Conservation (phyloP, 768 basidiomycete species). For the Pulveroboletus ravenelii region DNA sequence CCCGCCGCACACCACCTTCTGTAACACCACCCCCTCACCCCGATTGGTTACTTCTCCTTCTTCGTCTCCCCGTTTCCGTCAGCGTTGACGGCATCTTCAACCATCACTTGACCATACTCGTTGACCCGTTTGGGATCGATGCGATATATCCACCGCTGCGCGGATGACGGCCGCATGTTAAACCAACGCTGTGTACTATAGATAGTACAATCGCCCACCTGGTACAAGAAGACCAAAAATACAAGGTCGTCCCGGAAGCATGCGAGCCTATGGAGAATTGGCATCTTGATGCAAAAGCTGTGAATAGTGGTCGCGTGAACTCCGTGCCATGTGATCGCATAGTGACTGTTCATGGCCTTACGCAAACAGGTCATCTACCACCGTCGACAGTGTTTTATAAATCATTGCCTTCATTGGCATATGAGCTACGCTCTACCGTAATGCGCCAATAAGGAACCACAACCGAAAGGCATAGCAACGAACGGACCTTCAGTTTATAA, state of each 20-base stretch:
- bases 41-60: conserved; percentile 44
- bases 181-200: neutral
- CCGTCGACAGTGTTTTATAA: conserved; percentile 86
- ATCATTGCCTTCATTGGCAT: conserved; percentile 99
- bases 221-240: conserved; percentile 89
- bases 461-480: conserved; percentile 10
- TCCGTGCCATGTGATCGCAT: conserved; percentile 9
- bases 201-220: conserved; percentile 46
- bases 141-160: conserved; percentile 93
- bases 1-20: conserved; percentile 8
- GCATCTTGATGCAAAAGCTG: conserved; percentile 97
- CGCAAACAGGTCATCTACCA: conserved; percentile 92
- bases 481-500: conserved; percentile 84
- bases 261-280: conserved; percentile 84
- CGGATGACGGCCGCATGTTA: conserved; percentile 15
- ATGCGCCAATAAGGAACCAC: conserved; percentile 4
- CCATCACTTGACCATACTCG: conserved; percentile 89
- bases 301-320: conserved; percentile 12
- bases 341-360: conserved; percentile 36
- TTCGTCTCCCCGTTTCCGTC: conserved; percentile 46
- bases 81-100: conserved; percentile 38
- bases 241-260: conserved; percentile 90
- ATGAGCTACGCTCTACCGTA: conserved; percentile 80
- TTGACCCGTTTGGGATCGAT: conserved; percentile 93
- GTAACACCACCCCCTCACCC: conserved; percentile 3